Percentiles rank a stretch among this genome's conserved stretches.
Conservation (phyloP, 805 yeast genomes). For the Sugiyamaella qingdaonensis region DNA sequence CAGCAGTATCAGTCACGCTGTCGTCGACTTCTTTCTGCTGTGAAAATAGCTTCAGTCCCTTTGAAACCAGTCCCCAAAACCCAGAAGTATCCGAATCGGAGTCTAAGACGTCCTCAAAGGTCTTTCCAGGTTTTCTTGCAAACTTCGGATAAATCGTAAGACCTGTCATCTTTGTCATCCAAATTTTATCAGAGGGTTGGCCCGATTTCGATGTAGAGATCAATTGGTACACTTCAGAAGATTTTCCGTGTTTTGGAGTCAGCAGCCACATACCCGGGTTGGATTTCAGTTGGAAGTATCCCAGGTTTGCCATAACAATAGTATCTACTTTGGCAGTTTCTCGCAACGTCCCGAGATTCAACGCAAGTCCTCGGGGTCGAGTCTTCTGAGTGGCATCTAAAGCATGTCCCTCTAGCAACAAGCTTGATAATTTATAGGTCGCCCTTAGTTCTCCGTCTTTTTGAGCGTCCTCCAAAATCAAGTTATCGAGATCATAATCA, state of each 20-base stretch:
- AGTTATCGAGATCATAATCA: constrained; percentile 59
- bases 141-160: constrained; percentile 44
- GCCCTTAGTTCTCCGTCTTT: constrained; percentile 38
- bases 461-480: constrained; percentile 40
- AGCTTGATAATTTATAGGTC: constrained; percentile 45
- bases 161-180: constrained; percentile 46
- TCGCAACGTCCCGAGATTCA: constrained; percentile 38
- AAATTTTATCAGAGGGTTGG: constrained; percentile 17
- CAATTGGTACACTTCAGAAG: constrained; percentile 42
- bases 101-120: constrained; percentile 24
- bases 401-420: constrained; percentile 71
- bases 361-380: constrained; percentile 50
- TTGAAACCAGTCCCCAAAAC: constrained; percentile 16
- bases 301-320: constrained; percentile 70
- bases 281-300: constrained; percentile 76
- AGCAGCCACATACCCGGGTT: constrained; percentile 68
- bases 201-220: constrained; percentile 8
- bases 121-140: constrained; percentile 40
- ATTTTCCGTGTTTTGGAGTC: constrained; percentile 40
- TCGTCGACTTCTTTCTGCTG: neutral
- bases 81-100: constrained; percentile 4
- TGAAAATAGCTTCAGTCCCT: constrained; percentile 7
- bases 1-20: constrained; percentile 33
- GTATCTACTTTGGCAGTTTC: constrained; percentile 48
- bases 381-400: constrained; percentile 39